These are phyloP conservation scores for Ophiocytium majus DNA, from an alignment of 352 stramenopile genomes.

Conservation along the genomic window DNA sequence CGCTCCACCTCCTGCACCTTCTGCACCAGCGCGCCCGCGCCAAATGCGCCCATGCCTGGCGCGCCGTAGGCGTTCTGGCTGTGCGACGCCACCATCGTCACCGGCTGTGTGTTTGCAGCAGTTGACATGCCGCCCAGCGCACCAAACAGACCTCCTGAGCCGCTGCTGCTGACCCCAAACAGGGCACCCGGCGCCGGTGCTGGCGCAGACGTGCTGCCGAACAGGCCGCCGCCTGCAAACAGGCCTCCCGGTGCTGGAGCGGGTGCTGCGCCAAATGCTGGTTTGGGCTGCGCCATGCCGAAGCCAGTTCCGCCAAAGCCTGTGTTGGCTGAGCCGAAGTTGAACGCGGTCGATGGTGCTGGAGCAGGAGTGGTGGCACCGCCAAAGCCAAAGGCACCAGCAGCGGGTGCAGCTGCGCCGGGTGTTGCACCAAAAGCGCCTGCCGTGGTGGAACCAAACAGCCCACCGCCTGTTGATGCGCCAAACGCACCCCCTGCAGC, in stretches of 20 bases:
- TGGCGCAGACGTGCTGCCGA: conserved; percentile 8
- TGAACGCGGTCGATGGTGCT: background rate
- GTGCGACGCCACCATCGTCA: background rate
- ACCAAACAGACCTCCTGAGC: background rate
- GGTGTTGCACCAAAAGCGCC: background rate
- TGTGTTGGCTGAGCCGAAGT: too few species aligned
- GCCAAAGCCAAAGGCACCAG: conserved; percentile 9
- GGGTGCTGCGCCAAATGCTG: conserved; percentile 5
- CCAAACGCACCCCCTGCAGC: too few species aligned
- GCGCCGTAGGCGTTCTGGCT: background rate
- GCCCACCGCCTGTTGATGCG: background rate
- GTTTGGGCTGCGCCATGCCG: background rate
- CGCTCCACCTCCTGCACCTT: conserved; percentile 13
- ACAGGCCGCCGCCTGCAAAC: background rate
- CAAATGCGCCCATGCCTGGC: background rate
- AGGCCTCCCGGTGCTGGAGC: background rate
- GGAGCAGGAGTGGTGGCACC: background rate
- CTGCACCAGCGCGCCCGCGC: conserved; percentile 5
- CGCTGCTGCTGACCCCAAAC: conserved; percentile 2
- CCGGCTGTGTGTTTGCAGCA: background rate
- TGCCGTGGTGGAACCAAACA: background rate
- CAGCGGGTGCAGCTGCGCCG: background rate
- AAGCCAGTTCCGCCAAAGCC: background rate
- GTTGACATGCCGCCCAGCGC: background rate
- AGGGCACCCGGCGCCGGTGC: background rate